These are phyloP conservation scores for Carnegiea gigantea DNA, from an alignment of 179 eudicot species.

Conservation along the genomic window DNA sequence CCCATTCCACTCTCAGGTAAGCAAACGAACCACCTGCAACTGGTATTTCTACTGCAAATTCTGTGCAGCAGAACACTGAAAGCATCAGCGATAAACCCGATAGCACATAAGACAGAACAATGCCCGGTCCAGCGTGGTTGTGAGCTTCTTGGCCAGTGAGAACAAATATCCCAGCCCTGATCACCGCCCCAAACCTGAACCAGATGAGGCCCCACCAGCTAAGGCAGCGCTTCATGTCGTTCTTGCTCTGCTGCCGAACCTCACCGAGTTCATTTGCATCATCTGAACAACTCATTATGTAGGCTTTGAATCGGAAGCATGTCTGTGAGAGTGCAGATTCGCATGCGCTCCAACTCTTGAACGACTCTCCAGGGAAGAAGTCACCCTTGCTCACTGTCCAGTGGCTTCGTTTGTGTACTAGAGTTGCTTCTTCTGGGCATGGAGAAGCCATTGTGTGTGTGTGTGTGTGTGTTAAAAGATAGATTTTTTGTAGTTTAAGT, in stretches of 20 bases:
- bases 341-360: slow-evolving; percentile 23
- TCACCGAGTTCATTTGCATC: slow-evolving; percentile 29
- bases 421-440: neutral
- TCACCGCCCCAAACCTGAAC: slow-evolving; percentile 28
- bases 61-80: slow-evolving; percentile 68
- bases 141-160: slow-evolving; percentile 68
- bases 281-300: slow-evolving; percentile 19
- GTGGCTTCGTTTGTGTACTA: neutral
- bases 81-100: slow-evolving; percentile 69
- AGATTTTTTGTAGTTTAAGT: too few relatives aligned
- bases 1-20: slow-evolving; percentile 27
- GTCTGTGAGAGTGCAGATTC: slow-evolving; percentile 15
- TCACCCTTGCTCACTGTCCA: slow-evolving; percentile 21
- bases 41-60: slow-evolving; percentile 71
- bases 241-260: slow-evolving; percentile 21
- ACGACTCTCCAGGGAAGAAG: slow-evolving; percentile 27
- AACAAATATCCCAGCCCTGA: slow-evolving; percentile 42
- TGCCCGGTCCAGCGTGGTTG: slow-evolving; percentile 52
- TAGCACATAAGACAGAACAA: slow-evolving; percentile 56
- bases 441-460: neutral
- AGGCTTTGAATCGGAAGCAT: slow-evolving; percentile 15
- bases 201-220: slow-evolving; percentile 30
- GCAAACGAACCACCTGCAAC: slow-evolving; percentile 54
- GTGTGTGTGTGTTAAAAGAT: too few relatives aligned
- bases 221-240: slow-evolving; percentile 25